Base-by-base conservation (phyloP, 345 rosid genomes). In the Acer saccharum region DNA sequence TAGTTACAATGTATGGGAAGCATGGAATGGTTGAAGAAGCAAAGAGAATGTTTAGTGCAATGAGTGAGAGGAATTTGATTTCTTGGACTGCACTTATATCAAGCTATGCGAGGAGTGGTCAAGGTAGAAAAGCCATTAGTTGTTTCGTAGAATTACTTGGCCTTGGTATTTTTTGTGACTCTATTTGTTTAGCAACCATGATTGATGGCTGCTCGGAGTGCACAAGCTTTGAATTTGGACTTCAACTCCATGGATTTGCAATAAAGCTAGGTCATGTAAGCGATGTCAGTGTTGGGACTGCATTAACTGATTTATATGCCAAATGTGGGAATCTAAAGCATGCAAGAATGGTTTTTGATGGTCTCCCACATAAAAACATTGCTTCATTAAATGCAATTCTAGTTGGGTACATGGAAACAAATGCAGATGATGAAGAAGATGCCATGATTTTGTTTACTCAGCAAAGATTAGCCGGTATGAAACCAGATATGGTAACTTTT, bases 51-150 rank as follows among this genome's bases (percentile, higher is more conserved):
- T 88, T 86, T 69, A 35, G 50, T 73, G 77, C 48, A 35, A 79
- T 88, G 85, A 76, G 65, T 35, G 32, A 62, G 20, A 75, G 81
- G 76, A 82, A 82, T 82, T 80, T 83, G 50, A 69, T 88, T 14
- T 83, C 88, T 1, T 88, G 89, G 91, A 85, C 86, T 43, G 82
- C 89, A 16, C 65, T 88, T 80, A 80, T 89, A 18, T 78, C 85
- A 13, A 82, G 80, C 23, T 88, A 83, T n/a, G 76, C 81, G 61
- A 80, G 74, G 68, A 85, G 79, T 2, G 87, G 88, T 20, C 46
- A 55, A 52, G 66, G 66, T 52, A 82, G 69, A 69, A 82, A 84
- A 73, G 88, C 75, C 11, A 60, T 83, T 8, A 65, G 77, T 2
- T 60, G 74, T 46, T 86, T 88, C 32, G 62, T 71, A 57, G 69